A percentile compares a stretch with the other conserved stretches of the same genome.
These are phyloP conservation scores for Solidago caesia DNA, from an alignment of 129 eudicot genomes.

Conservation along the genomic window DNA sequence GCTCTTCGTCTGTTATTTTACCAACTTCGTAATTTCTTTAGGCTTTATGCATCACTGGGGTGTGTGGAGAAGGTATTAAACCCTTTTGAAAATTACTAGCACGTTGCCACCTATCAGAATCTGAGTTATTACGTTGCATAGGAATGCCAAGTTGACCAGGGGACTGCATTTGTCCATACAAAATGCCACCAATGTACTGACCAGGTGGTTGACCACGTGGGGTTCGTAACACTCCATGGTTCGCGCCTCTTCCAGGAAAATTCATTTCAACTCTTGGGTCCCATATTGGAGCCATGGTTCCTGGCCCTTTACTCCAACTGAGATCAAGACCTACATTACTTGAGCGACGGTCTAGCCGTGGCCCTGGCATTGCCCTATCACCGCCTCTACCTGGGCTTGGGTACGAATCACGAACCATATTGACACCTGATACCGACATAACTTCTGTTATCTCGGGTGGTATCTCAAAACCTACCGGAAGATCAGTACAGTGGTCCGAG, in stretches of 20 bases:
- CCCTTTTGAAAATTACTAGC: conserved; percentile 59
- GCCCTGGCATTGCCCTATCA: conserved; percentile 45
- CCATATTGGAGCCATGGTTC: conserved; percentile 45
- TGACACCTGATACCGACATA: conserved; percentile 32
- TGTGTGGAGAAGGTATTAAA: conserved; percentile 74
- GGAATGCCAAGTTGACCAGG: conserved; percentile 47
- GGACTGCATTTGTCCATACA: conserved; percentile 68
- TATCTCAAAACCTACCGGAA: conserved; percentile 63
- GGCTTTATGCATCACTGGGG: conserved; percentile 87
- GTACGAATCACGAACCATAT: conserved; percentile 44
- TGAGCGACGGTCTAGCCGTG: conserved; percentile 59
- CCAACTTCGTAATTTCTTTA: conserved; percentile 88
- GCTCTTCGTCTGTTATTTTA: conserved; percentile 81
- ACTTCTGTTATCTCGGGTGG: conserved; percentile 44
- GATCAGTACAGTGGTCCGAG: conserved; percentile 56
- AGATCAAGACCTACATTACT: conserved; percentile 57
- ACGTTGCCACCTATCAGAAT: conserved; percentile 91
- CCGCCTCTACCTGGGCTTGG: conserved; percentile 64
- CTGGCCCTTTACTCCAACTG: conserved; percentile 62
- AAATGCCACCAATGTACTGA: conserved; percentile 61
- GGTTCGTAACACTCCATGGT: conserved; percentile 67
- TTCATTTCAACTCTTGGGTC: conserved; percentile 54
- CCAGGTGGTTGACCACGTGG: conserved; percentile 57
- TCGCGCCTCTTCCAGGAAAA: conserved; percentile 43
- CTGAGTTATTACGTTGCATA: conserved; percentile 57